Evolutionary conservation across 1,284 basidiomycete genomes (phyloP).

Genomic region (Apiotrichum porosum): DNA sequence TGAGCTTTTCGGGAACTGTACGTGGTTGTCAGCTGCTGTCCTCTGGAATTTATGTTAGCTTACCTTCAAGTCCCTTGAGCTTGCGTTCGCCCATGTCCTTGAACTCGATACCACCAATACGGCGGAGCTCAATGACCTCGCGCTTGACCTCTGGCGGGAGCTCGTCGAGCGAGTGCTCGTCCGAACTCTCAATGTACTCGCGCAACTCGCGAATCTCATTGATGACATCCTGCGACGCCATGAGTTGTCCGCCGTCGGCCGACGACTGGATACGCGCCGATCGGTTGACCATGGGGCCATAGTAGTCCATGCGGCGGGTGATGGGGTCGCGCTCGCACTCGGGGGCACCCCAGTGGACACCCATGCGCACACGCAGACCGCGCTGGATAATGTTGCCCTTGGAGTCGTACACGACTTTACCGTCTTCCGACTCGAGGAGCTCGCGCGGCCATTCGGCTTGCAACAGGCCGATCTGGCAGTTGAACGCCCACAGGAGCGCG

Average conservation of each 20-base stretch:
- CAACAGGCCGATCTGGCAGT: constrained; percentile 79
- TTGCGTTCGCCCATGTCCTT: constrained; percentile 77
- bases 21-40: background rate
- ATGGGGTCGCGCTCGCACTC: constrained; percentile 91
- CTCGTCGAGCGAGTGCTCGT: constrained; percentile 51
- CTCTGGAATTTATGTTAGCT: no score
- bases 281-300: constrained; percentile 89
- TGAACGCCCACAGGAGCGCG: constrained; percentile 87
- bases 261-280: constrained; percentile 77
- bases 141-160: constrained; percentile 42
- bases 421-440: constrained; percentile 88
- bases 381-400: constrained; percentile 71
- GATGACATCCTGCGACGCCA: constrained; percentile 84
- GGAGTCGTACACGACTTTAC: constrained; percentile 70
- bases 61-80: constrained; percentile 81
- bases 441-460: constrained; percentile 90
- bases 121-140: constrained; percentile 52
- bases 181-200: constrained; percentile 49
- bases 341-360: constrained; percentile 88
- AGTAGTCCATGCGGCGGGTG: constrained; percentile 96
- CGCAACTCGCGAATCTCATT: constrained; percentile 63
- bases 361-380: constrained; percentile 94
- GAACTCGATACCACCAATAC: constrained; percentile 69
- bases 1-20: constrained; percentile 71
- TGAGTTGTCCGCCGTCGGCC: constrained; percentile 91